A percentile compares a stretch with the other conserved stretches of the same genome.
Evolutionary conservation across 257 asterid genomes (phyloP).

Genomic region (Penstemon eatonii): DNA sequence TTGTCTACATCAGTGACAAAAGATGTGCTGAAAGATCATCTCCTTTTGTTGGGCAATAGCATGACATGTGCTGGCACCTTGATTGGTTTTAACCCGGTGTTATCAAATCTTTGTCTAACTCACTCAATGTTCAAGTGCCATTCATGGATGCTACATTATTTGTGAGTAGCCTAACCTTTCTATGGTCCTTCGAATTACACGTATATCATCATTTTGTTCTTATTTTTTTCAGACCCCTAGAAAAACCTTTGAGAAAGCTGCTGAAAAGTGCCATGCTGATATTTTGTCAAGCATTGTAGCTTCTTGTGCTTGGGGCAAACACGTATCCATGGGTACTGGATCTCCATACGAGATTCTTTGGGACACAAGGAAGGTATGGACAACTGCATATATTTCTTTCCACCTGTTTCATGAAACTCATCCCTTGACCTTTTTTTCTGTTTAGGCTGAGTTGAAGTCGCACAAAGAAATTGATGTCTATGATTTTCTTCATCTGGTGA

Average conservation of each 20-base stretch:
- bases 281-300: constrained; percentile 83
- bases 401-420: too few species aligned
- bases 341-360: constrained; percentile 84
- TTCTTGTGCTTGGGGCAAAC: constrained; percentile 98
- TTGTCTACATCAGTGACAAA: constrained; percentile 89
- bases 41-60: constrained; percentile 84
- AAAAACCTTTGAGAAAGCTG: constrained; percentile 94
- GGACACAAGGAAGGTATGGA: constrained; percentile 82
- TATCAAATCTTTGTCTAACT: constrained; percentile 72
- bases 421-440: too few species aligned
- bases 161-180: constrained; percentile 50
- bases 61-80: constrained; percentile 91
- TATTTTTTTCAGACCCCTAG: constrained; percentile 70
- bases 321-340: constrained; percentile 93
- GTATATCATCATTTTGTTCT: constrained; percentile 11
- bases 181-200: constrained; percentile 12
- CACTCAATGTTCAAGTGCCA: constrained; percentile 83
- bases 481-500: constrained; percentile 80
- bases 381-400: too few species aligned
- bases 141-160: constrained; percentile 87
- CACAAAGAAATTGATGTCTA: constrained; percentile 67
- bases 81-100: constrained; percentile 95
- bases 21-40: constrained; percentile 97
- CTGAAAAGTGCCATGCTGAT: constrained; percentile 93
- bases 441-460: constrained; percentile 61